Conservation (phyloP, 805 yeast genomes). For the Saturnispora saitoi region DNA sequence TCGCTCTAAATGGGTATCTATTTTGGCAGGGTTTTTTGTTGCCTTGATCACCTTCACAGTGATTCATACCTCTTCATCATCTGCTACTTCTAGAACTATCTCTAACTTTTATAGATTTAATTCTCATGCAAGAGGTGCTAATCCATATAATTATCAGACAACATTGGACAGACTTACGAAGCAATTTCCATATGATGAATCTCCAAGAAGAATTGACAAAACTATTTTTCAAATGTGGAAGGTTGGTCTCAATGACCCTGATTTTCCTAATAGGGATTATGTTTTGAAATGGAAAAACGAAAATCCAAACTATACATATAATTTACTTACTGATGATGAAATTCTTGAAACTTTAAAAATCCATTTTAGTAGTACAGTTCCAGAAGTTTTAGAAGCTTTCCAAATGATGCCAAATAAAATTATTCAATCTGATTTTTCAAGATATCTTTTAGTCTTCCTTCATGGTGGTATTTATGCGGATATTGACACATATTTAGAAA, state of each 20-base stretch:
- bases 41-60: slow-evolving; percentile 23
- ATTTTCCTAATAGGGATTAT: slow-evolving; percentile 27
- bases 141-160: slow-evolving; percentile 27
- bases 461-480: slow-evolving; percentile 57
- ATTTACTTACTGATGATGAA: slow-evolving; percentile 27
- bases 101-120: slow-evolving; percentile 26
- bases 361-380: slow-evolving; percentile 30
- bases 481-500: slow-evolving; percentile 48
- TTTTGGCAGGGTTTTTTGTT: slow-evolving; percentile 21
- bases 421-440: slow-evolving; percentile 45
- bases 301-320: slow-evolving; percentile 27
- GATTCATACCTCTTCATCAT: slow-evolving; percentile 17
- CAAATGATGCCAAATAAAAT: slow-evolving; percentile 46
- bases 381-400: slow-evolving; percentile 48
- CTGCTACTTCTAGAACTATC: slow-evolving; percentile 22
- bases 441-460: slow-evolving; percentile 45
- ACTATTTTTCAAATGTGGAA: slow-evolving; percentile 31
- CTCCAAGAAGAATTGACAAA: slow-evolving; percentile 28
- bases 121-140: slow-evolving; percentile 28
- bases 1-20: slow-evolving; percentile 21
- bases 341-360: slow-evolving; percentile 22
- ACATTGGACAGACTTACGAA: slow-evolving; percentile 26
- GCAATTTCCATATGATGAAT: slow-evolving; percentile 27
- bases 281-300: slow-evolving; percentile 29
- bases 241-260: slow-evolving; percentile 27